Percentiles rank a stretch among this genome's conserved stretches.
These are phyloP conservation scores for Gracilaria gracilis DNA, from an alignment of 23 red algal genomes.

Conservation along the genomic window DNA sequence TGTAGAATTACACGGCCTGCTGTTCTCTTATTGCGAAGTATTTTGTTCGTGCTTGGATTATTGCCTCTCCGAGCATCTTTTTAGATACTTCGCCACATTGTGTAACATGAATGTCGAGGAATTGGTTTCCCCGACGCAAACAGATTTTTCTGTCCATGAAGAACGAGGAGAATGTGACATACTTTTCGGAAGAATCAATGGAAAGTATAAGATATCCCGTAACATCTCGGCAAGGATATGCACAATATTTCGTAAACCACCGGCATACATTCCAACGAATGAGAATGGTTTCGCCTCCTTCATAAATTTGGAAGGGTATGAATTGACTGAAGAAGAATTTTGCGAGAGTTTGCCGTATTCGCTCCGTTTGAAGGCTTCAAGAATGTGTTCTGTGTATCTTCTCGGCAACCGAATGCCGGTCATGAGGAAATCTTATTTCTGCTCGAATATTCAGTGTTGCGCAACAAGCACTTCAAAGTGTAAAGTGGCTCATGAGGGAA, in stretches of 20 bases:
- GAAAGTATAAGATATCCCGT: background rate
- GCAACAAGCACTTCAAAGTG: background rate
- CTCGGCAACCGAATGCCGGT: background rate
- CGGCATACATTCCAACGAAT: background rate
- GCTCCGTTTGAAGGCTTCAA: background rate
- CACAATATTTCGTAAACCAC: background rate
- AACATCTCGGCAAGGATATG: background rate
- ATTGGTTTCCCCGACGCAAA: too few relatives aligned
- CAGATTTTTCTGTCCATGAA: too few relatives aligned
- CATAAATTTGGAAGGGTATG: background rate
- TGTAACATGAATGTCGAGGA: too few relatives aligned
- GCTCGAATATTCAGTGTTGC: background rate
- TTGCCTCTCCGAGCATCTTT: too few relatives aligned
- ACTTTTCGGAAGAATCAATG: too few relatives aligned
- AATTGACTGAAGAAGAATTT: background rate
- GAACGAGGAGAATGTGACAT: too few relatives aligned
- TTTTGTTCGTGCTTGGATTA: too few relatives aligned
- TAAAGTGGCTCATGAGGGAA: background rate
- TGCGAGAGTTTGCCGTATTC: background rate
- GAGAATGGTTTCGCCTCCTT: background rate
- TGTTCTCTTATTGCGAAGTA: too few relatives aligned
- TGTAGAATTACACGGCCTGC: too few relatives aligned
- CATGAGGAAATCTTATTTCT: background rate
- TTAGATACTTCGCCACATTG: too few relatives aligned
- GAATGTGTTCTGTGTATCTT: background rate